Conservation (phyloP, 176 grass and related monocot genomes). For the Cocos nucifera region DNA sequence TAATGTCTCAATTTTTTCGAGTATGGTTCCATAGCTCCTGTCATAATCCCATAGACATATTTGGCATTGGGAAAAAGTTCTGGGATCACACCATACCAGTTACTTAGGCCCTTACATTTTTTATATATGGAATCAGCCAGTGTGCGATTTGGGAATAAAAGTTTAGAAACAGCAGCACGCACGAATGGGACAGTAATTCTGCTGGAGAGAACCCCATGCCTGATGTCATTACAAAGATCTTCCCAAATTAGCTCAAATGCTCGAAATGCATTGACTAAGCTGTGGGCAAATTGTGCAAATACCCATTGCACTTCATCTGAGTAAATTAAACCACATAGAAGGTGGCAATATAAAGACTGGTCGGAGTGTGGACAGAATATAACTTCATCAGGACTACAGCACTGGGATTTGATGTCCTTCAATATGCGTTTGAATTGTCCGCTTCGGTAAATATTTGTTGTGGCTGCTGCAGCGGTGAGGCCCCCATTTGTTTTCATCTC, state of each 20-base stretch:
- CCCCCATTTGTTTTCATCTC: conserved; percentile 60
- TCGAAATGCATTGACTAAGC: conserved; percentile 78
- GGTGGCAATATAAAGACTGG: conserved; percentile 88
- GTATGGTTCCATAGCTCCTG: conserved; percentile 98
- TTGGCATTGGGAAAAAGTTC: conserved; percentile 91
- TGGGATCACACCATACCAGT: conserved; percentile 91
- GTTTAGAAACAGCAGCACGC: conserved; percentile 70
- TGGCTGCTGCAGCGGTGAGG: conserved; percentile 67
- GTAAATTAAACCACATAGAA: conserved; percentile 77
- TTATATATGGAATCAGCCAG: conserved; percentile 65
- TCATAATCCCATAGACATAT: conserved; percentile 90
- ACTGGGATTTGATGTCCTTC: conserved; percentile 64
- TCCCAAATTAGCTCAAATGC: conserved; percentile 79
- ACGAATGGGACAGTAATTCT: conserved; percentile 55
- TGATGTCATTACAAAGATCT: conserved; percentile 70
- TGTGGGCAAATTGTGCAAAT: conserved; percentile 79
- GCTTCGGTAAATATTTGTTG: conserved; percentile 74
- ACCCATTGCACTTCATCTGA: conserved; percentile 70
- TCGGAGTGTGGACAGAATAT: conserved; percentile 71
- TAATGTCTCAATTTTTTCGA: conserved; percentile 89
- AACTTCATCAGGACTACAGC: conserved; percentile 76
- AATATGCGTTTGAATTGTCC: conserved; percentile 55
- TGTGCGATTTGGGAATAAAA: conserved; percentile 59
- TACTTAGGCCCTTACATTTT: conserved; percentile 53
- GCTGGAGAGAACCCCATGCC: conserved; percentile 65